Conservation (phyloP, 1,284 basidiomycete genomes). For the Cutaneotrichosporon cutaneum region DNA sequence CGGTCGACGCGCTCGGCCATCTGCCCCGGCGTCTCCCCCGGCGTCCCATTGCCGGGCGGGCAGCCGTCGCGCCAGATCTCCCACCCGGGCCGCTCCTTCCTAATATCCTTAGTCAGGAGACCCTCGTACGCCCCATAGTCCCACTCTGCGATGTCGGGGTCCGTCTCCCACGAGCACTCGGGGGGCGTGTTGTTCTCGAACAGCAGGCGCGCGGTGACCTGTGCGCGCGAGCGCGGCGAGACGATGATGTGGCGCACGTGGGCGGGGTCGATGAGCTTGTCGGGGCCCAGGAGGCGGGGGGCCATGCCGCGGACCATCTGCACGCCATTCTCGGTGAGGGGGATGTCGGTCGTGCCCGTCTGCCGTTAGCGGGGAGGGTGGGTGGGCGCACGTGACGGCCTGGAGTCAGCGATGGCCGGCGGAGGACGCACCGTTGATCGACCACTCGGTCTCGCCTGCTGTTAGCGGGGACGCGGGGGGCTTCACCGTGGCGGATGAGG, state of each 20-base stretch:
- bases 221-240: conserved; percentile 80
- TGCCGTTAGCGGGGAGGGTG: conserved; percentile 45
- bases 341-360: conserved; percentile 86
- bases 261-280: conserved; percentile 72
- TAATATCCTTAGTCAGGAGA: conserved; percentile 69
- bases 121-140: conserved; percentile 91
- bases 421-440: conserved; percentile 63
- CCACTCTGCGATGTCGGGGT: conserved; percentile 63
- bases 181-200: conserved; percentile 43
- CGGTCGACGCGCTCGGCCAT: conserved; percentile 75
- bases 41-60: conserved; percentile 38
- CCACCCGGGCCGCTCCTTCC: conserved; percentile 67
- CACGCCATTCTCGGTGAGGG: conserved; percentile 78
- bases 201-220: conserved; percentile 75
- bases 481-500: conserved; percentile 49
- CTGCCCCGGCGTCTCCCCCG: conserved; percentile 75
- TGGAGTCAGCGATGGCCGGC: conserved; percentile 14
- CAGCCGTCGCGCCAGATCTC: conserved; percentile 79
- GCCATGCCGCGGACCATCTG: conserved; percentile 68
- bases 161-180: conserved; percentile 39
- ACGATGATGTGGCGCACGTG: conserved; percentile 75
- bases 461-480: conserved; percentile 3
- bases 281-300: conserved; percentile 66
- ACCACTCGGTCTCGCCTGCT: conserved; percentile 90
- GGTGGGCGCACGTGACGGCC: conserved; percentile 65